Conservation (phyloP, 2,329 filamentous ascomycete genomes). For the Incumbomyces delicatus region DNA sequence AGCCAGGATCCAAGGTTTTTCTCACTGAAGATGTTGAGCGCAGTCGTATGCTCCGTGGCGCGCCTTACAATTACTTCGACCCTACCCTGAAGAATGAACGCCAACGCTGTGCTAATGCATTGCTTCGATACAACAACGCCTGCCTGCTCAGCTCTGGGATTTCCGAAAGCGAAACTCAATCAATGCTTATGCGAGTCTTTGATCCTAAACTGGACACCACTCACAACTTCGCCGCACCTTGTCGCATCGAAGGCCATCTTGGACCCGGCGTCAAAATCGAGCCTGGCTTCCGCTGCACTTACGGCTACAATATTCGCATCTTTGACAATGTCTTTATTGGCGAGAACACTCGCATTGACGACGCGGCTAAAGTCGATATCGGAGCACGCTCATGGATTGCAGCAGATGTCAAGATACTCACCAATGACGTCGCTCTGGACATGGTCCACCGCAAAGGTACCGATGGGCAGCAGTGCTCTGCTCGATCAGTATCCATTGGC, state of each 20-base stretch:
- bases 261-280: conserved; percentile 73
- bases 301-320: conserved; percentile 88
- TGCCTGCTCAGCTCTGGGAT: conserved; percentile 65
- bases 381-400: conserved; percentile 62
- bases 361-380: conserved; percentile 74
- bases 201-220: conserved; percentile 63
- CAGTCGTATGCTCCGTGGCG: conserved; percentile 76
- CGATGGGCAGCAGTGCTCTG: conserved; percentile 56
- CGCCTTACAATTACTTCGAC: conserved; percentile 70
- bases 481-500: conserved; percentile 65
- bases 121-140: conserved; percentile 79
- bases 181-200: conserved; percentile 51
- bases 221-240: conserved; percentile 51
- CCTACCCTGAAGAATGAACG: conserved; percentile 71
- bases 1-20: conserved; percentile 12
- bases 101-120: conserved; percentile 69
- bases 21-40: conserved; percentile 56
- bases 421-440: conserved; percentile 62
- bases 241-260: conserved; percentile 40
- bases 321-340: conserved; percentile 77
- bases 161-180: conserved; percentile 32
- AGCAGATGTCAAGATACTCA: conserved; percentile 78
- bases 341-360: conserved; percentile 73
- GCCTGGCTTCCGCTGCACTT: conserved; percentile 83
- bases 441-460: conserved; percentile 64